Evolutionary conservation across 495 filamentous ascomycete species (phyloP), one percentile per base, ranked within the genome.

Genomic region (Aspergillus steynii): DNA sequence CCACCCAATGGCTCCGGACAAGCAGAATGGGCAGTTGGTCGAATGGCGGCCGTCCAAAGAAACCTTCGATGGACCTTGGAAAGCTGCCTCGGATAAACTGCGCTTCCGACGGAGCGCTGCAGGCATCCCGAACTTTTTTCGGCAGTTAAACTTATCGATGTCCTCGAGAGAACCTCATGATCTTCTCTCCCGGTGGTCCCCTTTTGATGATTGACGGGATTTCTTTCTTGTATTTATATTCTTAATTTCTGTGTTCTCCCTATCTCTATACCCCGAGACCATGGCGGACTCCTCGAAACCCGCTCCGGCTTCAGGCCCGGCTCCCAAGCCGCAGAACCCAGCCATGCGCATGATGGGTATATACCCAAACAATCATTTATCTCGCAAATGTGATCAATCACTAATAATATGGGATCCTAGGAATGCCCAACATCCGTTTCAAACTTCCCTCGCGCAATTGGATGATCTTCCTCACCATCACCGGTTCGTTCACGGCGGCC

Each of bases 361-460:
- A 68, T 4, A 25, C 4, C 31, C 31, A 10, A 9, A 46, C n/a
- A 10, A 9, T 49, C n/a, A 37, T 45, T 7, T 9, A 25, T 51
- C 29, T 26, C 25, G 0, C 7, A 2, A 29, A 50, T 29, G 2
- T 31, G 51, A 10, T 59, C 29, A 51, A 42, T 59, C 32, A 53
- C 9, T 42, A 42, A 46, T 49, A 31, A 29, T 46, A 2, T 31
- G 26, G 29, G 55, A 29, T 49, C 31, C 31, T 50, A 88, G 85
- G 86, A 37, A 78, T 98, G 59, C 93, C 93, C 28, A 88, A 84
- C 56, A 81, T 96, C 61, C 87, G 89, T 15, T 81, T 88, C 66
- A 93, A 89, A 78, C 86, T 99, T 9, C 95, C 95, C 25, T 99
- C 95, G 12, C 88, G 96, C 29, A 98, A 98, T 70, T 99, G 95